These are phyloP conservation scores for Pichia sp. DNA, from an alignment of 1,139 yeast genomes.

Conservation along the genomic window DNA sequence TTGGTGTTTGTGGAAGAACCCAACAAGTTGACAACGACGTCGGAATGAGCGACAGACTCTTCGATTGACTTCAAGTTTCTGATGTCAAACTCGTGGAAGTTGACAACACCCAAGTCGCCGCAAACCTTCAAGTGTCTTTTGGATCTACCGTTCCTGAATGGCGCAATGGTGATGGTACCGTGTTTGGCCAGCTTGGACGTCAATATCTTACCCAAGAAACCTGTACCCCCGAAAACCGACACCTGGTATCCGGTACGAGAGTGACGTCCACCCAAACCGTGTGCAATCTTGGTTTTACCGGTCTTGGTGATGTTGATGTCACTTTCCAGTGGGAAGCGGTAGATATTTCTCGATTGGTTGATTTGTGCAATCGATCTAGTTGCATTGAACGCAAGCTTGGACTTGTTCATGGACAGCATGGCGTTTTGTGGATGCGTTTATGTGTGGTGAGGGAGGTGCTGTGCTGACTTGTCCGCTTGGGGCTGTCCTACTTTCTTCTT, in stretches of 20 bases:
- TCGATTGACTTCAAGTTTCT: slow-evolving; percentile 74
- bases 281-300: slow-evolving; percentile 67
- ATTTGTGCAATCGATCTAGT: slow-evolving; percentile 13
- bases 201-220: slow-evolving; percentile 73
- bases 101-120: slow-evolving; percentile 86
- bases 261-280: slow-evolving; percentile 79
- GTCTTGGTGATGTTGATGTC: slow-evolving; percentile 73
- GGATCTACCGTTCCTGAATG: slow-evolving; percentile 76
- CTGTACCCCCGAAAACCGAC: slow-evolving; percentile 81
- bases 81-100: slow-evolving; percentile 77
- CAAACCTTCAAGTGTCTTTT: slow-evolving; percentile 76
- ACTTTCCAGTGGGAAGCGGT: slow-evolving; percentile 38
- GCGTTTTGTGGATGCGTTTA: not conserved
- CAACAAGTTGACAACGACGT: slow-evolving; percentile 74
- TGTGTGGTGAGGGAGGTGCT: not conserved
- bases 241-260: slow-evolving; percentile 91
- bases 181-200: slow-evolving; percentile 72
- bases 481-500: not conserved
- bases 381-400: slow-evolving; percentile 15
- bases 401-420: slow-evolving; percentile 15
- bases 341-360: slow-evolving; percentile 22
- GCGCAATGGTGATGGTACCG: slow-evolving; percentile 74
- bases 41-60: slow-evolving; percentile 76
- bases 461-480: not conserved
- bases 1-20: slow-evolving; percentile 78